Base-by-base conservation (phyloP, 208 protist species). In the Phytomonas sp. region DNA sequence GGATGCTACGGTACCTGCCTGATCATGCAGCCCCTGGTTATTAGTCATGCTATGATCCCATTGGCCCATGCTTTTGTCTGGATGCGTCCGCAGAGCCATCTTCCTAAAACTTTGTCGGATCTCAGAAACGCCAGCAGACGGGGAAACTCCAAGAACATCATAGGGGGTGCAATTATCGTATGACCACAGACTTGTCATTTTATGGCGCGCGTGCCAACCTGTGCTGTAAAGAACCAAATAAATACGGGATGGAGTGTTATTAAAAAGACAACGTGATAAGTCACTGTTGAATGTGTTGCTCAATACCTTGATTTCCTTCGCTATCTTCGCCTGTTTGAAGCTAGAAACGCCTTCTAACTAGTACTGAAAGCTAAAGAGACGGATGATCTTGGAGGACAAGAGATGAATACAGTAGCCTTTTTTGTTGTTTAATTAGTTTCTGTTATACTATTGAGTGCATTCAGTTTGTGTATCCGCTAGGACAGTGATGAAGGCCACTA, bases 1-100 rank as follows among this genome's bases (percentile, higher is more conserved):
- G n/a, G 59, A 33, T 7, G 53, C 6, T 1, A 36, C 28, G 34
- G 13, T 23, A 37, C 37, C 30, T 1, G 67, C 60, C 5, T 36
- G 23, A 15, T 20, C 28, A 30, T 51, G n/a, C 26, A 6, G 66
- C 29, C 13, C 31, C 36, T 40, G 73, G 4, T 29, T 62, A 31
- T 23, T n/a, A 30, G 34, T 1, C 28, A 62, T 28, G 9, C 36
- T 1, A 28, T 8, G 0, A 36, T 28, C 36, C 28, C 20, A n/a
- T 7, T 33, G 28, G 0, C 60, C n/a, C 28, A 34, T 31, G 40
- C 32, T 34, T 71, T 91, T 95, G 70, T 95, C 89, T 0, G 89
- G 89, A 69, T 95, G 89, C 6, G 84, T 91, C 32, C 34, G 60
- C 13, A 95, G 71, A 17, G 86, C 89, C 67, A 89, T 75, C 8